Base-by-base conservation (phyloP, 495 filamentous ascomycete species). In the Trypethelium eluteriae region DNA sequence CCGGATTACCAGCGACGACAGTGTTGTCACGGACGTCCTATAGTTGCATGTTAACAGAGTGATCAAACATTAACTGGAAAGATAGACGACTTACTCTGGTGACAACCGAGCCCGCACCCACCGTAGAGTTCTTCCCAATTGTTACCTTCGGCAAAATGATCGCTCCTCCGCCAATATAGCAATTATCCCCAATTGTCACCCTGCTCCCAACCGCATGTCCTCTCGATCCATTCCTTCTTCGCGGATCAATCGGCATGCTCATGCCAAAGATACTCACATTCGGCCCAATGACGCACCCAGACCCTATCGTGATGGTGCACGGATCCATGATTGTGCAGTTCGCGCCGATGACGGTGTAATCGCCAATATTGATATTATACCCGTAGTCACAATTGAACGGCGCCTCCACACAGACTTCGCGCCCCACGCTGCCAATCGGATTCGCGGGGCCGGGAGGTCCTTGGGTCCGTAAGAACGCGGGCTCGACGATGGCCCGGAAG, bases 351-450 rank as follows among this genome's bases (percentile, higher is more conserved):
- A 88, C 84, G 6, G 94, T 91, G 72, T 94, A 87, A 70, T 93
- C 89, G 34, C 90, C 94, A 68, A 98, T 87, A 46, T 83, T 82
- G 70, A 98, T 89, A 71, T 98, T 97, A 73, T 96, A 96, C 2
- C 94, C 94, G 72, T 97, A 98, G 72, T 96, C 92, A 76, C 94
- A 98, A 44, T 81, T 87, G 74, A 98, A 98, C 12, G 94, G 93
- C 2, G 90, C 86, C 67, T 97, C 92, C 49, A 98, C 90, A 47
- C 86, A 82, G 7, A 89, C 88, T 62, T 89, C 85, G 49, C 88
- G 83, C 32, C 91, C 91, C 25, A 96, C 86, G 39, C 83, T 82
- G n/a, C 89, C 89, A 3, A 80, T 70, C 67, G 80, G 76, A 70
- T 14, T 72, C 70, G 18, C 71, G 61, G 34, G 76, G 75, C 39